Base-by-base conservation (phyloP, 2,329 filamentous ascomycete genomes). In the Nakataea oryzae region DNA sequence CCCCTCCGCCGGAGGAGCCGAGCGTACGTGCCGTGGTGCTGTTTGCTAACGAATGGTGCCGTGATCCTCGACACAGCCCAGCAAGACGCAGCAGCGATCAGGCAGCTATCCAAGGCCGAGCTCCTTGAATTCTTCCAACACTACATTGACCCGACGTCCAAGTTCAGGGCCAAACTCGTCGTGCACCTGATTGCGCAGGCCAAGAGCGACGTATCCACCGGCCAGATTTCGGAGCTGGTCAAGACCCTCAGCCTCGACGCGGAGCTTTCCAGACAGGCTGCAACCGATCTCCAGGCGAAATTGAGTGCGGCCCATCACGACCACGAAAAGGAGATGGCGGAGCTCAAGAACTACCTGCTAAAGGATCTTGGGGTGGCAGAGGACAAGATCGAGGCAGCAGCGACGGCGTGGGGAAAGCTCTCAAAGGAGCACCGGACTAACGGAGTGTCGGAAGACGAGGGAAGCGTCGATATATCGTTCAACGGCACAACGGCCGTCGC, bases 181-280 rank as follows among this genome's bases (percentile, higher is more conserved):
- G 85, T 97, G 21, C 89, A 97, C 70, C 79, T 97, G 28, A 83
- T 88, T 62, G 93, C 93, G 0, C 90, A 93, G 70, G 81, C 83
- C 3, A 76, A 77, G 60, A 79, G 81, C 30, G 77, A 79, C 29
- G 74, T 75, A 59, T 74, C 69, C 21, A 71, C 69, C 50, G 72
- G 75, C 62, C 77, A 81, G 70, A 74, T 78, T 54, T 69, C 72
- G 32, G 74, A 77, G 2, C 71, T 77, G 34, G 70, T 78, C 64
- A 71, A 72, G 62, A 69, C 74, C 0, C 67, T 75, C 9, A 70
- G 70, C 2, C 67, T 78, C 13, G 65, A 71, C n/a, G 67, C 71
- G n/a, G 69, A 73, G 2, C 69, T 71, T 6, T 67, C 72, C 12
- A 58, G 64, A 3, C 65, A 70, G 64, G 70, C 73, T 1, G 69